phyloP scores from a whole-genome alignment of 2,329 filamentous ascomycete genomes.

The Fonsecaea erecta region DNA sequence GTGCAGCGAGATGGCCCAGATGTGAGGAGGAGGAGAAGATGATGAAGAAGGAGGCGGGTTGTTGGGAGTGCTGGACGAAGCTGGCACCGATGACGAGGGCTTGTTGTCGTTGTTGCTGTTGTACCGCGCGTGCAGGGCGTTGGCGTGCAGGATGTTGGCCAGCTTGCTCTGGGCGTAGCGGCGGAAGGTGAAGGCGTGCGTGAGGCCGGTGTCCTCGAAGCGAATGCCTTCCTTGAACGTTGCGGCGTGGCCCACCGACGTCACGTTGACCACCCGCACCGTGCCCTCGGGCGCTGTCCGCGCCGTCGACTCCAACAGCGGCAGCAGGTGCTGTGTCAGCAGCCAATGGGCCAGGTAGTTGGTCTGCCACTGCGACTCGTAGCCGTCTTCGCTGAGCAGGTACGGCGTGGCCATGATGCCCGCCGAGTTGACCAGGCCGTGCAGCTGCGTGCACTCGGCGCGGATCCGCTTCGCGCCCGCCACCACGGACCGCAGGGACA shows the following conservation, averaged over 20 bases:
- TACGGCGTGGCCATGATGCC: conserved; percentile 47
- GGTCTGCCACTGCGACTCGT: conserved; percentile 47
- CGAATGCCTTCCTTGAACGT: conserved; percentile 44
- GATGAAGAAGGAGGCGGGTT: no score
- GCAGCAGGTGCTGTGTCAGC: conserved; percentile 48
- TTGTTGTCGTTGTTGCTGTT: conserved; percentile 33
- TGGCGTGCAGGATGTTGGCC: conserved; percentile 49
- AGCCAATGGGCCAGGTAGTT: conserved; percentile 49
- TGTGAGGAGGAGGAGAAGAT: conserved; percentile 17
- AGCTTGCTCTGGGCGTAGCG: conserved; percentile 55
- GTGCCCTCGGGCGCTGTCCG: conserved; percentile 29
- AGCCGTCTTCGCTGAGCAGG: conserved; percentile 39
- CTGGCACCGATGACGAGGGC: no score
- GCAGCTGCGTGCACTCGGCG: conserved; percentile 41
- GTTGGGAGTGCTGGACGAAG: no score
- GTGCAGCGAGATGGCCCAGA: conserved; percentile 48
- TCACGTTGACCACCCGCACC: conserved; percentile 41
- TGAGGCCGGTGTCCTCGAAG: conserved; percentile 43
- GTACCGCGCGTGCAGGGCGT: conserved; percentile 37
- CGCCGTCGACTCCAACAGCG: conserved; percentile 41
- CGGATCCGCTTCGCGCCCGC: conserved; percentile 43
- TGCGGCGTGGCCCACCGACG: conserved; percentile 39
- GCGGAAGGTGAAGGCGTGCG: conserved; percentile 40
- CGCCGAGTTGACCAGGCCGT: conserved; percentile 53
- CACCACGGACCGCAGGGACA: conserved; percentile 36